Percentiles rank a stretch among this genome's conserved stretches.
These are phyloP conservation scores for Elongisporangium prolatum DNA, from an alignment of 352 stramenopile genomes.

Conservation along the genomic window DNA sequence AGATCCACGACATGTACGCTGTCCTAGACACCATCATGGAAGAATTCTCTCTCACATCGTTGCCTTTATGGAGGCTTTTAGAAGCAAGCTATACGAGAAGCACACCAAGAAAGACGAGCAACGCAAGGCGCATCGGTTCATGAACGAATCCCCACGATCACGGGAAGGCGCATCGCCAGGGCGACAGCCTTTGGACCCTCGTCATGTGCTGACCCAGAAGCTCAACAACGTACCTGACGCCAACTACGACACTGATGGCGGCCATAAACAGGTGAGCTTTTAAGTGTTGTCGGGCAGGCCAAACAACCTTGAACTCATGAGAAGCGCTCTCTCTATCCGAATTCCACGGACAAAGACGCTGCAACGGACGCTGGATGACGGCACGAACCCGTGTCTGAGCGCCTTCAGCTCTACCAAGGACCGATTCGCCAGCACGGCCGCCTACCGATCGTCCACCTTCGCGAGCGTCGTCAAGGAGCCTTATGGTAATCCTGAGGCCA, in stretches of 20 bases:
- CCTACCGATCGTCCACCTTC: slow-evolving; percentile 63
- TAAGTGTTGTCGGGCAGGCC: background rate
- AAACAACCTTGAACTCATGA: background rate
- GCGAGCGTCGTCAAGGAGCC: slow-evolving; percentile 70
- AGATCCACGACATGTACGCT: slow-evolving; percentile 75
- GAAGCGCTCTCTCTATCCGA: background rate
- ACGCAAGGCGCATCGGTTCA: slow-evolving; percentile 48
- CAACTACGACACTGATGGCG: slow-evolving; percentile 62
- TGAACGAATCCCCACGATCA: slow-evolving; percentile 14
- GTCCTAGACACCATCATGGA: background rate
- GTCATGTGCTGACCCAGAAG: slow-evolving; percentile 27
- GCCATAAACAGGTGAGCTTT: slow-evolving; percentile 37
- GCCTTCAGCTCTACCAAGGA: slow-evolving; percentile 65
- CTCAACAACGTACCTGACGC: slow-evolving; percentile 48
- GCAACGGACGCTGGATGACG: slow-evolving; percentile 36
- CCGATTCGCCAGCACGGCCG: slow-evolving; percentile 55
- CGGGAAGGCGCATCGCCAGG: slow-evolving; percentile 20
- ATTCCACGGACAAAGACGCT: slow-evolving; percentile 21
- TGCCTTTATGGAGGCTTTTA: slow-evolving; percentile 8
- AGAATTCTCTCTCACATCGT: background rate
- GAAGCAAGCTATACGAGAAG: slow-evolving; percentile 67
- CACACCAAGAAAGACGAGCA: slow-evolving; percentile 62
- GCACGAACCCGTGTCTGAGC: slow-evolving; percentile 40
- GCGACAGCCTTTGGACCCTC: slow-evolving; percentile 47
- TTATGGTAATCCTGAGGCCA: slow-evolving; percentile 49